Conservation (phyloP, 768 basidiomycete genomes). For the Mycena capillaripes region DNA sequence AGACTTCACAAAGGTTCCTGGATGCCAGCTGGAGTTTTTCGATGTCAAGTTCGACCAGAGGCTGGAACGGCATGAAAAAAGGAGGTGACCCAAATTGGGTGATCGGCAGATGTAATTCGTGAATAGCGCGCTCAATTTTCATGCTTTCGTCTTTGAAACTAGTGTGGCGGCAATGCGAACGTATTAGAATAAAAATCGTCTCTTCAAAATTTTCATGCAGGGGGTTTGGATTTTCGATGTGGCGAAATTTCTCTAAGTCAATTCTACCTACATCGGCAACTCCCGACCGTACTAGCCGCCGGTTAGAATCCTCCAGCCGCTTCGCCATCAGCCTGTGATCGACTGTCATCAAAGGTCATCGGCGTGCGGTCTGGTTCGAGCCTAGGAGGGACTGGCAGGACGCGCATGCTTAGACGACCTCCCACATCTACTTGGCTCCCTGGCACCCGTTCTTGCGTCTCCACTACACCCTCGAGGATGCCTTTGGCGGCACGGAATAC, state of each 20-base stretch:
- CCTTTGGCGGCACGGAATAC: too few relatives aligned
- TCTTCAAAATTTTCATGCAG: background rate
- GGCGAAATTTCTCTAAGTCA: constrained; percentile 5
- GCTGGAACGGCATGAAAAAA: constrained; percentile 16
- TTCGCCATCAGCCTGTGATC: constrained; percentile 5
- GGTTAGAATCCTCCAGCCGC: constrained; percentile 14
- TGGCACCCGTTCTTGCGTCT: too few relatives aligned
- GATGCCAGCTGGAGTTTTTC: constrained; percentile 2
- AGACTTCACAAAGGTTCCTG: background rate
- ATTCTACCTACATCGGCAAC: background rate
- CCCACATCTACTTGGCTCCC: too few relatives aligned
- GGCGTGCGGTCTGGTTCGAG: constrained; percentile 11
- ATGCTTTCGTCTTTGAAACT: background rate
- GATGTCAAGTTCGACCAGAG: constrained; percentile 10
- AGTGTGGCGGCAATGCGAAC: background rate
- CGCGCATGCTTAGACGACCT: too few relatives aligned
- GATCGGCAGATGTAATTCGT: background rate
- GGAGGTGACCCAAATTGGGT: constrained; percentile 4
- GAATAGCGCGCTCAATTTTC: background rate
- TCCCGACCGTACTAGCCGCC: constrained; percentile 14
- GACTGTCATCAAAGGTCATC: background rate
- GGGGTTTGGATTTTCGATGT: constrained; percentile 15
- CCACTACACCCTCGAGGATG: too few relatives aligned
- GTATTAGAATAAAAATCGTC: constrained; percentile 5
- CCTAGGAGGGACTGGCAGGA: too few relatives aligned